Conservation (phyloP, 331 rosid genomes). For the Erythrophleum ivorense region DNA sequence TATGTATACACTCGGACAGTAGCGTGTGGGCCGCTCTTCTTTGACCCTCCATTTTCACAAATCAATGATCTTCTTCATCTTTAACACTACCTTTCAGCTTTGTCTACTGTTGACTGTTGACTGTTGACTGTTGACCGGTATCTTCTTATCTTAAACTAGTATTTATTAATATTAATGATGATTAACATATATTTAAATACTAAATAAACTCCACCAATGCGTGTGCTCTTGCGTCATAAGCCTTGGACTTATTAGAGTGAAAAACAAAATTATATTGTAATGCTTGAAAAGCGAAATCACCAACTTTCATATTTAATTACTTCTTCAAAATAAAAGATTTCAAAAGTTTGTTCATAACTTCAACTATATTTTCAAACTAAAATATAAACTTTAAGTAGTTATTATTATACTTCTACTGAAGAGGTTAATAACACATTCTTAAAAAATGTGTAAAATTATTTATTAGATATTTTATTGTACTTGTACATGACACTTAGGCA, state of each 20-base stretch:
- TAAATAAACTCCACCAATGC: not conserved
- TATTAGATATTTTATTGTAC: too few species aligned
- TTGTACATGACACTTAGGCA: too few species aligned
- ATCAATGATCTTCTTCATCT: not conserved
- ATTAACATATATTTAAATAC: not conserved
- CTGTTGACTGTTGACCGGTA: conserved; percentile 33
- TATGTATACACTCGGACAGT: not conserved
- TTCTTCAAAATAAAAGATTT: too few species aligned
- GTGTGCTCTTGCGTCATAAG: not conserved
- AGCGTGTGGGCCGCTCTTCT: not conserved
- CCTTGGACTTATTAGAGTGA: not conserved
- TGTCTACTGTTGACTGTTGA: conserved; percentile 12
- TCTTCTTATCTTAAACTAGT: not conserved
- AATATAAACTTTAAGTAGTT: not conserved
- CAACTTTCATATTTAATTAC: not conserved
- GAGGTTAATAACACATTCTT: too few species aligned
- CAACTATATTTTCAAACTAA: not conserved
- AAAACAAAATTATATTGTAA: too few species aligned
- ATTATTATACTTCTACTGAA: not conserved
- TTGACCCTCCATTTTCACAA: not conserved
- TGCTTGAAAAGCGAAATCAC: not conserved
- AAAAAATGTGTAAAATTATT: too few species aligned
- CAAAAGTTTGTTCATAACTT: not conserved
- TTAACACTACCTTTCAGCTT: not conserved
- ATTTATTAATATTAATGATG: not conserved